Evolutionary conservation across 805 yeast genomes (phyloP).

Genomic region (Ogataea ganodermae): DNA sequence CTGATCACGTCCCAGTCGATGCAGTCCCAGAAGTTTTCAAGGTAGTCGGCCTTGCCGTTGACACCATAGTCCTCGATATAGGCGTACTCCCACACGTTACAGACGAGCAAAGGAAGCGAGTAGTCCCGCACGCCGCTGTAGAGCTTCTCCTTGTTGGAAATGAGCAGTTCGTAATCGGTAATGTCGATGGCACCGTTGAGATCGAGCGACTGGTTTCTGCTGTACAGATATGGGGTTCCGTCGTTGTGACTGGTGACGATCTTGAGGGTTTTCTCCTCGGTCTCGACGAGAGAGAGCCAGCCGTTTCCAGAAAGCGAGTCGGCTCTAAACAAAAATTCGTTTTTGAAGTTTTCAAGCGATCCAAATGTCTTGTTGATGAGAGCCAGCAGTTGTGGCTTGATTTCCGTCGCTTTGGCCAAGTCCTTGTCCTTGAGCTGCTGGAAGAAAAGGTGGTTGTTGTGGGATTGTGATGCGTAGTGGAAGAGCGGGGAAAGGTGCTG

Average conservation of each 20-base stretch:
- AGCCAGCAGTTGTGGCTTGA: constrained; percentile 29
- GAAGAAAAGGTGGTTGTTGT: constrained; percentile 88
- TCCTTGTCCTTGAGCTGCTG: constrained; percentile 49
- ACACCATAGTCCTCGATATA: constrained; percentile 84
- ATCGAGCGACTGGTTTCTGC: constrained; percentile 71
- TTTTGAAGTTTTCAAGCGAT: constrained; percentile 52
- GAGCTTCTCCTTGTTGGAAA: constrained; percentile 35
- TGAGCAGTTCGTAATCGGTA: constrained; percentile 50
- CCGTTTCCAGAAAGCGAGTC: constrained; percentile 66
- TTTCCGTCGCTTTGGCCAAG: constrained; percentile 22
- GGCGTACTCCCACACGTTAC: constrained; percentile 90
- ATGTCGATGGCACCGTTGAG: constrained; percentile 69
- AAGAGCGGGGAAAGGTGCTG: constrained; percentile 68
- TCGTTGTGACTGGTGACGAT: constrained; percentile 63
- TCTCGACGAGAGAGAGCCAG: constrained; percentile 74
- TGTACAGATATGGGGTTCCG: constrained; percentile 75
- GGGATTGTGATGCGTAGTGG: constrained; percentile 88
- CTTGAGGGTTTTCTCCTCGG: constrained; percentile 56
- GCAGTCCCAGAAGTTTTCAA: constrained; percentile 74
- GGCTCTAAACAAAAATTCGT: constrained; percentile 50
- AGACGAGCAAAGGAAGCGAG: constrained; percentile 71
- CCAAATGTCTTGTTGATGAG: constrained; percentile 42
- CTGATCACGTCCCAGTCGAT: constrained; percentile 85
- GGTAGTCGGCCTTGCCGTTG: constrained; percentile 68
- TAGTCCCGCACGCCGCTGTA: constrained; percentile 50